phyloP scores from a whole-genome alignment of 306 rosid genomes.

The Ochetophila trinervis region DNA sequence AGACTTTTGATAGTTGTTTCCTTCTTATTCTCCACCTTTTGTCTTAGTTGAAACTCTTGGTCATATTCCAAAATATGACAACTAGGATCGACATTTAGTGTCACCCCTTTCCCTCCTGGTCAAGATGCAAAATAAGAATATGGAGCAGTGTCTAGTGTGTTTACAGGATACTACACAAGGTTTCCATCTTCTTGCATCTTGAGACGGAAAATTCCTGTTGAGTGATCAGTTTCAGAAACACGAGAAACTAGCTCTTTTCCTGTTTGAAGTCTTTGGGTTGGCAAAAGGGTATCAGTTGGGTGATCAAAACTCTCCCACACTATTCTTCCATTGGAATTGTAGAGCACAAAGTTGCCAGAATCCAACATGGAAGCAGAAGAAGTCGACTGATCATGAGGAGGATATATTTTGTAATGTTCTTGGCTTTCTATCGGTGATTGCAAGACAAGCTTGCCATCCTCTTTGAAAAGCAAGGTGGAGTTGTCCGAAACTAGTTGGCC shows the following conservation, averaged over 20 bases:
- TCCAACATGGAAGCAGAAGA: constrained; percentile 25
- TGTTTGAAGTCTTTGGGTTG: not conserved
- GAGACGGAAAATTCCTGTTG: constrained; percentile 20
- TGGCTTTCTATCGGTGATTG: not conserved
- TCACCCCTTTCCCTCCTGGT: not conserved
- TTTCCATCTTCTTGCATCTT: constrained; percentile 21
- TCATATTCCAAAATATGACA: too few relatives aligned
- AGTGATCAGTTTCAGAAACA: constrained; percentile 10
- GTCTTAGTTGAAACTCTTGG: too few relatives aligned
- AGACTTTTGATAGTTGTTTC: too few relatives aligned
- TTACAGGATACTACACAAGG: constrained; percentile 24
- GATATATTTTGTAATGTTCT: not conserved
- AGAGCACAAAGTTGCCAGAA: constrained; percentile 26
- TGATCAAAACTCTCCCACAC: constrained; percentile 21
- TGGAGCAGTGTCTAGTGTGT: not conserved
- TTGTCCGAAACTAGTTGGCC: constrained; percentile 1
- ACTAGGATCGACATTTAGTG: constrained; percentile 10
- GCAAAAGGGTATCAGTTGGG: constrained; percentile 30
- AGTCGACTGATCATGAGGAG: not conserved
- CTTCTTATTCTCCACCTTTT: too few relatives aligned
- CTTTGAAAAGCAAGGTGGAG: constrained; percentile 19
- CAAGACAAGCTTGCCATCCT: constrained; percentile 19
- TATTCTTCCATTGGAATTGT: not conserved
- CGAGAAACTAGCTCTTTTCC: constrained; percentile 2
- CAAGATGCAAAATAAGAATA: not conserved